Percentiles rank a stretch among this genome's conserved stretches.
Evolutionary conservation across 768 basidiomycete genomes (phyloP).

Genomic region (Clavaria fumosa): DNA sequence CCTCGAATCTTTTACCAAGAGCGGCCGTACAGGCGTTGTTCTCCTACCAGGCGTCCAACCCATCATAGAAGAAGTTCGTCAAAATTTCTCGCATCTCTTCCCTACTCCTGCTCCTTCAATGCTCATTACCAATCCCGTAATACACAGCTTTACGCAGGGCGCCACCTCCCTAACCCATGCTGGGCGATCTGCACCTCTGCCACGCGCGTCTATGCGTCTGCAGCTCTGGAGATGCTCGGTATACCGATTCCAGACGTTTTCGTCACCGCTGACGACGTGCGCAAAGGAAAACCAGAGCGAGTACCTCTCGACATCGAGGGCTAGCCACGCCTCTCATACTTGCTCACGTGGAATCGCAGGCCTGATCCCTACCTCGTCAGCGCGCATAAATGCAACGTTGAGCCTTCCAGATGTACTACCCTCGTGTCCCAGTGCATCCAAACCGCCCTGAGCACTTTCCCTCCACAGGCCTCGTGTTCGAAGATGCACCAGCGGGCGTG

Average conservation of each 20-base stretch:
- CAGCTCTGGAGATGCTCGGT: slow-evolving; percentile 50
- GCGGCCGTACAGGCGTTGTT: slow-evolving; percentile 48
- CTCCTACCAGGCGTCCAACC: slow-evolving; percentile 55
- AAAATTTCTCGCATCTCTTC: not conserved
- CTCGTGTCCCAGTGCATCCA: slow-evolving; percentile 1
- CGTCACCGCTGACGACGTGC: slow-evolving; percentile 74
- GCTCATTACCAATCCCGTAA: not conserved
- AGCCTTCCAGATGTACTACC: slow-evolving; percentile 39
- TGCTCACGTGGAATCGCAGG: slow-evolving; percentile 17
- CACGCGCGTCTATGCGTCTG: slow-evolving; percentile 56
- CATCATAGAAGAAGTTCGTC: slow-evolving; percentile 39
- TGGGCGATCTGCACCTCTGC: slow-evolving; percentile 90
- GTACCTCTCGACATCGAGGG: slow-evolving; percentile 9
- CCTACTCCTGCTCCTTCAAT: not conserved
- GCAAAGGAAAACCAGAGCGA: slow-evolving; percentile 65
- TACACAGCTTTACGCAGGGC: not conserved
- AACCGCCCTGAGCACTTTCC: not conserved
- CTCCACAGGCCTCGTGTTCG: slow-evolving; percentile 60
- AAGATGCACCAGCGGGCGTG: slow-evolving; percentile 84
- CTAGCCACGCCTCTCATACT: not conserved
- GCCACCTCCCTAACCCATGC: slow-evolving; percentile 32
- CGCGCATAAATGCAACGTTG: slow-evolving; percentile 51
- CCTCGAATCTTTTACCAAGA: slow-evolving; percentile 37
- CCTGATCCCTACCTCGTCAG: slow-evolving; percentile 89
- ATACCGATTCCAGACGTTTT: slow-evolving; percentile 60